These are phyloP conservation scores for Herpetospermum pedunculosum DNA, from an alignment of 306 rosid genomes.

Conservation along the genomic window DNA sequence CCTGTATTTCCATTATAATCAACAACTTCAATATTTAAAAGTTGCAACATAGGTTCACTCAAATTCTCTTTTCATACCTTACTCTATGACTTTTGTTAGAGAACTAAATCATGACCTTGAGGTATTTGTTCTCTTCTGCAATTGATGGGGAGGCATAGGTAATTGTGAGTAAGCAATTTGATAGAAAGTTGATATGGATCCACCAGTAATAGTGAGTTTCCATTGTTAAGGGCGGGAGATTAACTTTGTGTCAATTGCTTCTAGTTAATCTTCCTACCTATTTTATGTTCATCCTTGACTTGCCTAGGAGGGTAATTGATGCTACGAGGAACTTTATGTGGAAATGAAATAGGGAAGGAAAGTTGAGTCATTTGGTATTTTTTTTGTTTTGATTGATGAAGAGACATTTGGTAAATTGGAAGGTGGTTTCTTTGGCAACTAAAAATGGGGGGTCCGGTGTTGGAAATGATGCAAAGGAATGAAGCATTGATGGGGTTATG, in stretches of 20 bases:
- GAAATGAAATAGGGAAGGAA: background rate
- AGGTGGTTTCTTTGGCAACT: no score
- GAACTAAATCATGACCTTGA: background rate
- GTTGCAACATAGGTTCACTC: background rate
- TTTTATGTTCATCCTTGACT: no score
- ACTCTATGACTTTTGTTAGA: background rate
- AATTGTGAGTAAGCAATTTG: background rate
- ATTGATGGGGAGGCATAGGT: background rate
- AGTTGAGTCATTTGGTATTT: no score
- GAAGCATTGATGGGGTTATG: no score
- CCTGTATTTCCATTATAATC: background rate
- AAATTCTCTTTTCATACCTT: background rate
- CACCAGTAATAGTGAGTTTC: background rate
- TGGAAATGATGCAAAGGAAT: no score
- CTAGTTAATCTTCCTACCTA: background rate
- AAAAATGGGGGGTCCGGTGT: no score
- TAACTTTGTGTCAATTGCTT: background rate
- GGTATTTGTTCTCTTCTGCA: background rate
- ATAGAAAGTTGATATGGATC: background rate
- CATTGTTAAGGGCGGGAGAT: background rate
- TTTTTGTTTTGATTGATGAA: no score
- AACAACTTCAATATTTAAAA: background rate
- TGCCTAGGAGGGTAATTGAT: background rate
- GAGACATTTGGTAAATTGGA: no score
- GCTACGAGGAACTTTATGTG: background rate